These are phyloP conservation scores for Tricholoma flavovirens DNA, from an alignment of 768 basidiomycete species.

Conservation along the genomic window DNA sequence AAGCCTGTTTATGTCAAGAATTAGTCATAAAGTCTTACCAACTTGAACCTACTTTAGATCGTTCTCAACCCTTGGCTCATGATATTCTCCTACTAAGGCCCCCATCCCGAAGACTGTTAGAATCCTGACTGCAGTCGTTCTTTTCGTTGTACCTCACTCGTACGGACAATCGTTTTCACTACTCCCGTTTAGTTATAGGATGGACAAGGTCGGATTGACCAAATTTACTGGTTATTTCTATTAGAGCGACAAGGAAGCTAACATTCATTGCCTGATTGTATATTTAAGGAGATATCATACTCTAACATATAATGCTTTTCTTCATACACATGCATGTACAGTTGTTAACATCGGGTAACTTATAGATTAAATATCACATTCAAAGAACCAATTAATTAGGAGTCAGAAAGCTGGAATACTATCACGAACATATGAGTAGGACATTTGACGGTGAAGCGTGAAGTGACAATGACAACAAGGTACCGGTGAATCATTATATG, in stretches of 20 bases:
- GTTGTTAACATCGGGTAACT: not conserved
- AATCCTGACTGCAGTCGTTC: constrained; percentile 3
- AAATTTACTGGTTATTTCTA: constrained; percentile 3
- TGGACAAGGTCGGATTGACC: constrained; percentile 1
- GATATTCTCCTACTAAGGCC: constrained; percentile 62
- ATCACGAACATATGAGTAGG: no score
- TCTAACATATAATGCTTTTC: constrained; percentile 3
- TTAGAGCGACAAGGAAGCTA: not conserved
- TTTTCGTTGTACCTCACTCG: not conserved
- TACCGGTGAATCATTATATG: no score
- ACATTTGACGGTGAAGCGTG: no score
- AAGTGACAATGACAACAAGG: no score
- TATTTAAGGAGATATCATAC: constrained; percentile 8
- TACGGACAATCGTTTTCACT: constrained; percentile 7
- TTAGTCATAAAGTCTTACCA: not conserved
- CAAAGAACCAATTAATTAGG: no score
- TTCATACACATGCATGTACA: constrained; percentile 1
- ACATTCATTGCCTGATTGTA: constrained; percentile 7
- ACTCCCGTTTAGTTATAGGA: constrained; percentile 6
- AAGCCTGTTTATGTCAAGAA: constrained; percentile 20
- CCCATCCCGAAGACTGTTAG: not conserved
- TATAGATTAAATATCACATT: not conserved
- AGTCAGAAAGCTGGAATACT: no score
- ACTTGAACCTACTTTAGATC: constrained; percentile 38
- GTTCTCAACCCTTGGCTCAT: constrained; percentile 86